Evolutionary conservation across 192 early-diverging fungal genomes (phyloP).

Genomic region (Podila clonocystis): DNA sequence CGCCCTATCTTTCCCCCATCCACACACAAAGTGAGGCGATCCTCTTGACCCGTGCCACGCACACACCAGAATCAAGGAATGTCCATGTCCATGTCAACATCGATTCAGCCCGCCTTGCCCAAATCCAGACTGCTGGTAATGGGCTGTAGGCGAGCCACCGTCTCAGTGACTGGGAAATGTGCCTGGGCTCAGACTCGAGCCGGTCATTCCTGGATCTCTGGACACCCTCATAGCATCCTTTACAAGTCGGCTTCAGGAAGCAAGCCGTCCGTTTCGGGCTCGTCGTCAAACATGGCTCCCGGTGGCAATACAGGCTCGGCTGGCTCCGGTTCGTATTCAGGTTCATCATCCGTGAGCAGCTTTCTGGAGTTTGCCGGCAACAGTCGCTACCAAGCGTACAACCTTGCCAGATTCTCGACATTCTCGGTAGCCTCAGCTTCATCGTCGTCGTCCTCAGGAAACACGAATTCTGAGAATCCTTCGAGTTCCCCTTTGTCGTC

Average conservation of each 20-base stretch:
- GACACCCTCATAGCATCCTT: conserved; percentile 45
- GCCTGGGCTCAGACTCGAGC: conserved; percentile 14
- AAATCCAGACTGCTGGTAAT: conserved; percentile 9
- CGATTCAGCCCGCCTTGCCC: neutral
- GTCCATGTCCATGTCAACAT: neutral
- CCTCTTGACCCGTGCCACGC: neutral
- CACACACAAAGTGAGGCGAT: neutral
- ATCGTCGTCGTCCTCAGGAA: neutral
- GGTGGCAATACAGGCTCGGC: neutral
- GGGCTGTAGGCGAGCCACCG: conserved; percentile 9
- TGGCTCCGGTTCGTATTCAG: neutral
- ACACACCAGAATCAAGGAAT: neutral
- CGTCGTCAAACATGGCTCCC: neutral
- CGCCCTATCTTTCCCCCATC: neutral
- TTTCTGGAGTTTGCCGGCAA: conserved; percentile 49
- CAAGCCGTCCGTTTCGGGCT: neutral
- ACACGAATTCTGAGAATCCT: neutral
- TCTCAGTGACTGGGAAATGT: conserved; percentile 18
- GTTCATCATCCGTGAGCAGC: neutral
- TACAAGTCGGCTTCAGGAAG: conserved; percentile 19
- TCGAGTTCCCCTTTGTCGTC: neutral
- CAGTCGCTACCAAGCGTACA: conserved; percentile 43
- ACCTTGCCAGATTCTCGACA: conserved; percentile 43
- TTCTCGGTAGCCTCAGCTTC: conserved; percentile 10
- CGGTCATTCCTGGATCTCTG: conserved; percentile 48